Evolutionary conservation across 2,329 filamentous ascomycete genomes (phyloP), one percentile per base, ranked within the genome.

Genomic region (Myriosclerotinia scirpicola): DNA sequence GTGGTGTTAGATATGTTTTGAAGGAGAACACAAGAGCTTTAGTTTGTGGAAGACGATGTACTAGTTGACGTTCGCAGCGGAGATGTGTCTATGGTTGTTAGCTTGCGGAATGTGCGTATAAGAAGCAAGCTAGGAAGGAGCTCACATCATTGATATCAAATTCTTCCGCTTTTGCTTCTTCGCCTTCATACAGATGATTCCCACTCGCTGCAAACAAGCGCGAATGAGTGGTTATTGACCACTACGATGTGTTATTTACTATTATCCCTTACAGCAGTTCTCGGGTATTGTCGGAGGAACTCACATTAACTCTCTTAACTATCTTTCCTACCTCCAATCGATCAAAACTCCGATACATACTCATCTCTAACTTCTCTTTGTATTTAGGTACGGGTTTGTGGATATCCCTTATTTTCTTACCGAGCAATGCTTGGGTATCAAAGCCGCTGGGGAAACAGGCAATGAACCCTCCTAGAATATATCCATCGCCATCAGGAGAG

Each of bases 261-360:
- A 15, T 30, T 14, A 22, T 5, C 12, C 20, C 20, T 42, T 14
- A 5, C 22, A 26, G 12, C 5, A 14, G 3, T 50, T 26, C 8
- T 46, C 38, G 26, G 36, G 34, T 2, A 54, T 40, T 20, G 26
- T 26, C 36, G 42, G 4, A 40, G 42, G 38, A 44, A 67, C 73
- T 66, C 64, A 75, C 75, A 73, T 89, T 90, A 1, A 78, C 77
- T 7, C 87, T 77, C 73, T 81, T 81, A 1, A 89, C 84, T 15
- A 83, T 79, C 69, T 79, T 82, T 0, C 85, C 86, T 0, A 81
- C 78, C 14, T 83, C 81, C 0, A 89, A 59, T 15, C 75, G 75
- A 1, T 82, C 80, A 73, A 89, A 88, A 76, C 85, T 88, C 0
- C 84, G 78, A 72, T 89, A 86, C 86, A 89, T 89, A 61, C 80